These are phyloP conservation scores for Solanum chiquidenum DNA, from an alignment of 257 asterid genomes.

Conservation along the genomic window DNA sequence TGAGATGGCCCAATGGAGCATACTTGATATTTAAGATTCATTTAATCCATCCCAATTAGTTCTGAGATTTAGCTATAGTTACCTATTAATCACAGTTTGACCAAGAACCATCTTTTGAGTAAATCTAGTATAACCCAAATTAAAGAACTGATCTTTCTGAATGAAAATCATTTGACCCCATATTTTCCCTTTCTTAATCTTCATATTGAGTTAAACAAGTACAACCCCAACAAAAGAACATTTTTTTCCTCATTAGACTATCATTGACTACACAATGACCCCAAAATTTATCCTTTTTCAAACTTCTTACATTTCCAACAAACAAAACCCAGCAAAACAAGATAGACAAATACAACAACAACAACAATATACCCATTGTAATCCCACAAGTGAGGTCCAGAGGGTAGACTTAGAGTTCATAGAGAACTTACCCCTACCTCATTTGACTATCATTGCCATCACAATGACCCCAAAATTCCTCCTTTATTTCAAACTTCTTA, in stretches of 20 bases:
- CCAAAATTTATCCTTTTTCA: background rate
- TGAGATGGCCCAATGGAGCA: background rate
- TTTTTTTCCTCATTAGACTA: background rate
- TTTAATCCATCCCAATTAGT: background rate
- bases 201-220: background rate
- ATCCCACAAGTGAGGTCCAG: background rate
- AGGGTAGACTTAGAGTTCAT: background rate
- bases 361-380: background rate
- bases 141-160: background rate
- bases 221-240: background rate
- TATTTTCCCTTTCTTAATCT: background rate
- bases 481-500: background rate
- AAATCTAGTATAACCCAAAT: background rate
- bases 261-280: background rate
- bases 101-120: background rate
- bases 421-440: background rate
- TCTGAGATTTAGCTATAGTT: background rate
- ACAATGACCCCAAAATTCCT: background rate
- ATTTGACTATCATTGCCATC: background rate
- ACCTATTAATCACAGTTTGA: background rate
- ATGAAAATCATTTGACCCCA: background rate
- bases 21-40: background rate
- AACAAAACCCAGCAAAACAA: background rate
- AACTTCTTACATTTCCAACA: background rate
- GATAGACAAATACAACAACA: background rate